A percentile compares a stretch with the other conserved stretches of the same genome.
phyloP scores from a whole-genome alignment of 2,329 filamentous ascomycete species.

The Fusarium sublunatum region DNA sequence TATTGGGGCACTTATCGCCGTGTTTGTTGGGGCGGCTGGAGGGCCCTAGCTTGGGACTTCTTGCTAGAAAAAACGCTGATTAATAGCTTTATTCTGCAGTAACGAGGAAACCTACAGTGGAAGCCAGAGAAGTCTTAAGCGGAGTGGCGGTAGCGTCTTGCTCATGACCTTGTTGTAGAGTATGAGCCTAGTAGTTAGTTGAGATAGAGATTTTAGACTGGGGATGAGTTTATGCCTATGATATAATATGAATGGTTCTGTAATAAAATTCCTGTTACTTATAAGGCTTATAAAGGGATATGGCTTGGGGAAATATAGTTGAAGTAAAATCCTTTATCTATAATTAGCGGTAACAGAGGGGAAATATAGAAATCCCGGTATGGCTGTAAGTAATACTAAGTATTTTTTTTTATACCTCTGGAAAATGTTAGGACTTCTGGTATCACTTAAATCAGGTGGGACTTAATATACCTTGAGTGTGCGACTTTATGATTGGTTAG shows the following conservation, averaged over 20 bases:
- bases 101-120: background rate
- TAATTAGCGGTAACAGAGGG: background rate
- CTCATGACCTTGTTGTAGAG: background rate
- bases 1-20: conserved; percentile 1
- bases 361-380: background rate
- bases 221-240: conserved; percentile 3
- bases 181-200: background rate
- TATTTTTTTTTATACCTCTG: background rate
- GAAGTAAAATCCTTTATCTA: conserved; percentile 3
- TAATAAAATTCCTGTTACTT: too few species aligned
- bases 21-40: conserved; percentile 11
- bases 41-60: conserved; percentile 21
- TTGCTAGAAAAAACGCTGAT: conserved; percentile 16
- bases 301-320: too few species aligned
- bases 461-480: background rate
- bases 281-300: too few species aligned
- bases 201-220: background rate
- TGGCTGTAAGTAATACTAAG: background rate
- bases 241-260: background rate
- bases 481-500: background rate
- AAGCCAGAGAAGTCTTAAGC: background rate
- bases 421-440: background rate
- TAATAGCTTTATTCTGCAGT: conserved; percentile 16
- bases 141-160: conserved; percentile 8
- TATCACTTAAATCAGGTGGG: background rate